These are phyloP conservation scores for Lentinus tigrinus DNA, from an alignment of 768 basidiomycete genomes.

Conservation along the genomic window DNA sequence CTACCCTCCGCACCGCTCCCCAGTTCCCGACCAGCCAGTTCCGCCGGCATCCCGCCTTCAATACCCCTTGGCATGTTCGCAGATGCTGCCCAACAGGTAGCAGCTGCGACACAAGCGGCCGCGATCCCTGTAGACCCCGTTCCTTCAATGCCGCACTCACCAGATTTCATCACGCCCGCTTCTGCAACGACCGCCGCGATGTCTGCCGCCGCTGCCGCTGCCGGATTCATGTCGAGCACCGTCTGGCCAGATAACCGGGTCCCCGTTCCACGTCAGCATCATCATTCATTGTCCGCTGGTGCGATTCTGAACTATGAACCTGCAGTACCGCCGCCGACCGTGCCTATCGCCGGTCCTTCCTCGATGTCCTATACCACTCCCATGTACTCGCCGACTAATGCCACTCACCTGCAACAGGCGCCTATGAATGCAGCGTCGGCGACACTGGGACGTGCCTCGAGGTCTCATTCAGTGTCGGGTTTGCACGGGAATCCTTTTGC, in stretches of 20 bases:
- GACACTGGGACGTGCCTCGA: constrained; percentile 26
- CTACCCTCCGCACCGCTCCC: constrained; percentile 28
- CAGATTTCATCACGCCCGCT: constrained; percentile 3
- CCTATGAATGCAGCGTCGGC: constrained; percentile 20
- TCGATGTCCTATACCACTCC: constrained; percentile 15
- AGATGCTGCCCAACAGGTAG: constrained; percentile 14
- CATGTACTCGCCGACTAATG: constrained; percentile 22
- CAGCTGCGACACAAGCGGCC: constrained; percentile 6
- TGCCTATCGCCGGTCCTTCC: constrained; percentile 16
- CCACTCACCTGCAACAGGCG: constrained; percentile 26
- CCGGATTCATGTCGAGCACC: constrained; percentile 8
- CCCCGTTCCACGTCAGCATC: constrained; percentile 15
- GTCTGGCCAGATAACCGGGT: constrained; percentile 18
- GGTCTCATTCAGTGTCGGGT: constrained; percentile 33
- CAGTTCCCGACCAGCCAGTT: constrained; percentile 25
- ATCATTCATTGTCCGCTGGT: constrained; percentile 22
- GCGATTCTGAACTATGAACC: constrained; percentile 14
- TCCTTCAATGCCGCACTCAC: constrained; percentile 9
- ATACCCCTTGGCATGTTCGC: constrained; percentile 17
- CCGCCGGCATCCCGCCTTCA: constrained; percentile 20
- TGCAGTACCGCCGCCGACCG: constrained; percentile 12
- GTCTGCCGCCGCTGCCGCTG: constrained; percentile 5
- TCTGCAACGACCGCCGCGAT: constrained; percentile 5
- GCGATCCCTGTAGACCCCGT: background rate
- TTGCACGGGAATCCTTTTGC: constrained; percentile 30